phyloP scores from a whole-genome alignment of 2,329 filamentous ascomycete genomes.

The Epichloe gansuensis region DNA sequence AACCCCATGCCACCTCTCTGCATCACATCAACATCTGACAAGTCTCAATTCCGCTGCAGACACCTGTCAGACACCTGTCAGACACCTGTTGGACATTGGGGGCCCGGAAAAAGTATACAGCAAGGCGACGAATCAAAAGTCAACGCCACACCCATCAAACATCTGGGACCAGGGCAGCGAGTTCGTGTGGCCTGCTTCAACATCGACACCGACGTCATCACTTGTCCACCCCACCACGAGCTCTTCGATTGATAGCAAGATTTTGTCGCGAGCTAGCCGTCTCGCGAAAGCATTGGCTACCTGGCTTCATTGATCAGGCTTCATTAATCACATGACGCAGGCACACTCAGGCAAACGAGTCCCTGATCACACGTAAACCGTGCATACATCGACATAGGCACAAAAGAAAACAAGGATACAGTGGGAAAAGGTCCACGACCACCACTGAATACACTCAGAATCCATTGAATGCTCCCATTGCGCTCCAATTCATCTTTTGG shows the following conservation, averaged over 20 bases:
- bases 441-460: not conserved
- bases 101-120: not conserved
- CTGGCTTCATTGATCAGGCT: too few relatives aligned
- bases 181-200: not conserved
- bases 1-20: too few relatives aligned
- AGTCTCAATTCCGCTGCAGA: too few relatives aligned
- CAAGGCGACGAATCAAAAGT: not conserved
- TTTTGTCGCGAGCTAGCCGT: not conserved
- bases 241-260: not conserved
- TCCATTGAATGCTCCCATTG: constrained; percentile 3
- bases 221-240: not conserved
- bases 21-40: too few relatives aligned
- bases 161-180: not conserved
- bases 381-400: not conserved
- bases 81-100: too few relatives aligned
- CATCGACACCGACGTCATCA: constrained; percentile 3
- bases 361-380: not conserved
- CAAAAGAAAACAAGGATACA: not conserved
- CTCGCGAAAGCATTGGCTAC: not conserved
- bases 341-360: too few relatives aligned
- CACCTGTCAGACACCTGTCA: too few relatives aligned
- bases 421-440: not conserved
- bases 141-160: not conserved
- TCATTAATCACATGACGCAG: too few relatives aligned
- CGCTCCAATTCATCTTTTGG: constrained; percentile 5